Evolutionary conservation across 257 asterid species (phyloP).

Genomic region (Plantago elongata): DNA sequence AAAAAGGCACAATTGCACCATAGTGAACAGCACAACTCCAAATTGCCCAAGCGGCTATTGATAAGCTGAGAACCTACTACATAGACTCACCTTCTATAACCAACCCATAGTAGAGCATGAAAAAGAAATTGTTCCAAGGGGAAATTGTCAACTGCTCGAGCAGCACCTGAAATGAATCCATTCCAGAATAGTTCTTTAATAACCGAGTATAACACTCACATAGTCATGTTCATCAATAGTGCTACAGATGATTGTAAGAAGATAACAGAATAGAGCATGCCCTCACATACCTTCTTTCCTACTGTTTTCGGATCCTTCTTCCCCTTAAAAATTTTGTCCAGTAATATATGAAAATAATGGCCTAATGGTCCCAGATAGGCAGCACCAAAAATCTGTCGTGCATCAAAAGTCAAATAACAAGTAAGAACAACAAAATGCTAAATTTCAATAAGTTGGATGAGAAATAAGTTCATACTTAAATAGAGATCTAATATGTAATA

Average conservation of each 20-base stretch:
- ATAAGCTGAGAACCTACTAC: too few relatives aligned
- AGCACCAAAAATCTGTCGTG: conserved; percentile 70
- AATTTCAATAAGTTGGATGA: too few relatives aligned
- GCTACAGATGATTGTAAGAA: neutral
- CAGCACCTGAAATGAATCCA: conserved; percentile 62
- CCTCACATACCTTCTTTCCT: conserved; percentile 71
- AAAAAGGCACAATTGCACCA: too few relatives aligned
- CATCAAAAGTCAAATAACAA: conserved; percentile 19
- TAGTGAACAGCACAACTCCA: too few relatives aligned
- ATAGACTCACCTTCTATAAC: conserved; percentile 73
- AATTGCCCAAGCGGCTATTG: too few relatives aligned
- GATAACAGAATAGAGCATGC: neutral
- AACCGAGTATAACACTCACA: neutral
- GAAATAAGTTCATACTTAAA: too few relatives aligned
- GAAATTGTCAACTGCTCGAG: conserved; percentile 82
- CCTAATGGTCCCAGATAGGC: conserved; percentile 94
- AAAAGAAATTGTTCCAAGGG: conserved; percentile 90
- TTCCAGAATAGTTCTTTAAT: neutral
- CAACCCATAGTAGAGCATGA: conserved; percentile 87
- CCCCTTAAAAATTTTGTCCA: conserved; percentile 91
- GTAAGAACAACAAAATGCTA: neutral
- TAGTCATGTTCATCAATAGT: neutral
- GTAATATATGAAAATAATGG: conserved; percentile 69
- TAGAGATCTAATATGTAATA: too few relatives aligned
- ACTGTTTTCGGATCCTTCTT: conserved; percentile 78